Evolutionary conservation across 495 filamentous ascomycete species (phyloP).

Genomic region (Penicillium pancosmium): DNA sequence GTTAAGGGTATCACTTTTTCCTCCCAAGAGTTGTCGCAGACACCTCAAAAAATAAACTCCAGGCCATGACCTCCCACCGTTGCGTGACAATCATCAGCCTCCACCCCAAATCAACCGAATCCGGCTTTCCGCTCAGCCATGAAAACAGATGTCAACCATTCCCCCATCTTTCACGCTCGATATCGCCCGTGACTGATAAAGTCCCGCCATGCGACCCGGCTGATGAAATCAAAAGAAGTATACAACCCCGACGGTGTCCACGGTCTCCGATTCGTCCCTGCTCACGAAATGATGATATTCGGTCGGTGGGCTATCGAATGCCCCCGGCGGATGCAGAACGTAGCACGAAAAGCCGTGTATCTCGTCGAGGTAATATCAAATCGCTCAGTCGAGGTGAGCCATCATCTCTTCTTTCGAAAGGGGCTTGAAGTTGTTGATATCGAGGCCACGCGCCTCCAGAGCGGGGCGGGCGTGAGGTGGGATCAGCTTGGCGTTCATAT

Average conservation of each 20-base stretch:
- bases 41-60: constrained; percentile 47
- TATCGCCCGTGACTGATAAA: constrained; percentile 29
- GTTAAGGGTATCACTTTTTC: constrained; percentile 56
- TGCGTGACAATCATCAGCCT: constrained; percentile 40
- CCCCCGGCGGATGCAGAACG: constrained; percentile 28
- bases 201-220: constrained; percentile 17
- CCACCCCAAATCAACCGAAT: constrained; percentile 25
- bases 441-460: constrained; percentile 76
- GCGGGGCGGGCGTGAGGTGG: constrained; percentile 77
- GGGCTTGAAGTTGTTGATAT: constrained; percentile 92
- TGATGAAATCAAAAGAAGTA: constrained; percentile 13
- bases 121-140: constrained; percentile 34
- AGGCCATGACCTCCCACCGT: constrained; percentile 42
- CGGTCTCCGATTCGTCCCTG: constrained; percentile 34
- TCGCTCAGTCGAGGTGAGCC: constrained; percentile 88
- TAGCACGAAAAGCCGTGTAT: constrained; percentile 37
- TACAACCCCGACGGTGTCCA: constrained; percentile 17
- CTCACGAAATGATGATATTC: constrained; percentile 40
- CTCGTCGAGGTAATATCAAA: constrained; percentile 41
- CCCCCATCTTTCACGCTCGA: constrained; percentile 25
- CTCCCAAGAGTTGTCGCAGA: constrained; percentile 52
- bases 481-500: constrained; percentile 84
- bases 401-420: constrained; percentile 94
- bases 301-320: constrained; percentile 37
- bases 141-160: constrained; percentile 31